Evolutionary conservation across 345 rosid species (phyloP).

Genomic region (Raphanus sativus): DNA sequence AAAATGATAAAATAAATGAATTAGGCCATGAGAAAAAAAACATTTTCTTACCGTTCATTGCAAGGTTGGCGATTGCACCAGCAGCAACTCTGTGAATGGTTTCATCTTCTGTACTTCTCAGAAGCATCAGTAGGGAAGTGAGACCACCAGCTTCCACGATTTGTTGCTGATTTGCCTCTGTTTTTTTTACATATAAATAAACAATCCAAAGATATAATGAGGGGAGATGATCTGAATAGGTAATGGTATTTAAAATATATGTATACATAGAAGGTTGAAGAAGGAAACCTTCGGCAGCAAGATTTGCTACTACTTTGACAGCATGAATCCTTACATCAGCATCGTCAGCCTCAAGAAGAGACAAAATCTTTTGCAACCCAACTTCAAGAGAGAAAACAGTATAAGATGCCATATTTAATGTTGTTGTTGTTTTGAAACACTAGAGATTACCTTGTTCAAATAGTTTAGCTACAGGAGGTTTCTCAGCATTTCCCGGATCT

Average conservation of each 20-base stretch:
- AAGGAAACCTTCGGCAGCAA: slow-evolving; percentile 91
- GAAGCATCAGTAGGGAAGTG: slow-evolving; percentile 71
- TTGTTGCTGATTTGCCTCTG: slow-evolving; percentile 96
- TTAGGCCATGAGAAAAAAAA: neutral
- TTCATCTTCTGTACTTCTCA: slow-evolving; percentile 85
- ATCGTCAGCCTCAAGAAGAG: slow-evolving; percentile 96
- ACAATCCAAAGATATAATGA: slow-evolving; percentile 1
- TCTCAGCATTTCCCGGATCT: slow-evolving; percentile 70
- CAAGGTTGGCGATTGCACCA: slow-evolving; percentile 98
- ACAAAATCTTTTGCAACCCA: slow-evolving; percentile 92
- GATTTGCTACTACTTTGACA: slow-evolving; percentile 97
- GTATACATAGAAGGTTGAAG: slow-evolving; percentile 6
- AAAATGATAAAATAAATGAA: neutral
- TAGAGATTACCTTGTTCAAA: slow-evolving; percentile 82
- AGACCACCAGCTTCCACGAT: slow-evolving; percentile 99
- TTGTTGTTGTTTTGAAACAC: neutral
- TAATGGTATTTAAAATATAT: neutral
- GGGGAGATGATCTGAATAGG: neutral
- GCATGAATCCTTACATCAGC: slow-evolving; percentile 94
- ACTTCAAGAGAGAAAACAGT: slow-evolving; percentile 43
- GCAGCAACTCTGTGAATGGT: slow-evolving; percentile 96
- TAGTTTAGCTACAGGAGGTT: slow-evolving; percentile 82
- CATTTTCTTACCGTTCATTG: slow-evolving; percentile 79
- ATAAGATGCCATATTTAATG: neutral
- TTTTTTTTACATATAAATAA: neutral